Evolutionary conservation across 345 rosid genomes (phyloP), one percentile per base, ranked within the genome.

Genomic region (Alliaria petiolata): DNA sequence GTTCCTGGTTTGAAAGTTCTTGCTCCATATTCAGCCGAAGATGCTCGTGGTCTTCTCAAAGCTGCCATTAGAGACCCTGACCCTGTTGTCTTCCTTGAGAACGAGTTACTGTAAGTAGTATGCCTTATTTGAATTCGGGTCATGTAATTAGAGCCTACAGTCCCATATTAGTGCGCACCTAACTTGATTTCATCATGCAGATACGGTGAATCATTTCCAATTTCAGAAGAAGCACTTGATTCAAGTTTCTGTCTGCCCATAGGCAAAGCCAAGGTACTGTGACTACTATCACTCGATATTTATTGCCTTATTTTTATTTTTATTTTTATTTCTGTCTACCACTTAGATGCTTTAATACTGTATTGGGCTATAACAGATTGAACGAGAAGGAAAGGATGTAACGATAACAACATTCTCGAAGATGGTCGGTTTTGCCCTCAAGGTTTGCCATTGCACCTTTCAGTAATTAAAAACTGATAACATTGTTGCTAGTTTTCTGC

Each of bases 61-160:
- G 95, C 97, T 59, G 99, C 97, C 45, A 91, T 91, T 67, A 86
- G 97, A 78, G 99, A 93, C 77, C 96, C 99, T 45, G 97, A 86
- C 77, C 97, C 97, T 45, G 93, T 95, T 71, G 89, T 89, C 73
- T 85, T 95, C 87, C 96, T 89, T 52, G 98, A 95, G 83, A 95
- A 95, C 77, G 99, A 91, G 82, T 66, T 91, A 70, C 74, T 91
- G 99, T 91, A 79, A 79, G 96, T 83, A 57, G 78, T 58, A 60
- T 28, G 22, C 39, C 38, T 15, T 15, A 35, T 57, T 11, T 12
- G 50, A 51, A 11, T 0, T 63, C 1, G 10, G 3, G 20, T 2
- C 43, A 49, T 62, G 31, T 47, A 45, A 33, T 16, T 35, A 54
- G 22, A 68, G 44, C 52, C 39, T 19, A 16, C 45, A 58, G n/a